Percentiles rank a stretch among this genome's conserved stretches.
Conservation (phyloP, 768 basidiomycete species). For the Hericium erinaceus region DNA sequence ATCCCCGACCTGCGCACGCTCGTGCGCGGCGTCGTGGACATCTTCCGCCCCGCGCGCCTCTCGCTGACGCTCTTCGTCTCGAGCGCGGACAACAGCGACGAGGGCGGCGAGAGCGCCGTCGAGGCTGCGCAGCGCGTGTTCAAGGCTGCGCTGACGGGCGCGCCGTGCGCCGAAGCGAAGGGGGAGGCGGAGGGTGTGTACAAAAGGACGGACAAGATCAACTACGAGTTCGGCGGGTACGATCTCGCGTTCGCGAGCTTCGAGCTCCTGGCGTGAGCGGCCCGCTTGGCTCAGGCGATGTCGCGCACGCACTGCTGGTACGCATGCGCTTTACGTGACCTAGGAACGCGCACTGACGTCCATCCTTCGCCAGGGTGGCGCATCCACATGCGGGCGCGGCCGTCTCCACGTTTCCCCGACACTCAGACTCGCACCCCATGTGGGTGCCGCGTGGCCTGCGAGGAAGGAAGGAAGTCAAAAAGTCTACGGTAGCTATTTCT, state of each 20-base stretch:
- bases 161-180: constrained; percentile 1
- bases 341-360: too few species aligned
- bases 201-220: constrained; percentile 89
- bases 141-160: constrained; percentile 44
- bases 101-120: constrained; percentile 44
- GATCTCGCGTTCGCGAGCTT: constrained; percentile 87
- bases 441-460: too few species aligned
- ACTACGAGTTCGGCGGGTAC: constrained; percentile 94
- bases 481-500: too few species aligned
- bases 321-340: too few species aligned
- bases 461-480: too few species aligned
- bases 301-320: neutral
- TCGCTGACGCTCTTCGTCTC: constrained; percentile 89
- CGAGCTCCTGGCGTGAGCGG: constrained; percentile 34
- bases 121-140: constrained; percentile 73
- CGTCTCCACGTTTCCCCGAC: too few species aligned
- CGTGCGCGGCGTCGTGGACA: constrained; percentile 79
- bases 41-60: constrained; percentile 85
- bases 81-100: constrained; percentile 38
- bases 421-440: too few species aligned
- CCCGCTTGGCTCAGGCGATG: neutral
- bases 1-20: constrained; percentile 76
- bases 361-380: too few species aligned
- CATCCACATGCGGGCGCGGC: too few species aligned
- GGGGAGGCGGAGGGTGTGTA: constrained; percentile 32